Evolutionary conservation across 768 basidiomycete species (phyloP), one percentile per base, ranked within the genome.

Genomic region (Hericium erinaceus): DNA sequence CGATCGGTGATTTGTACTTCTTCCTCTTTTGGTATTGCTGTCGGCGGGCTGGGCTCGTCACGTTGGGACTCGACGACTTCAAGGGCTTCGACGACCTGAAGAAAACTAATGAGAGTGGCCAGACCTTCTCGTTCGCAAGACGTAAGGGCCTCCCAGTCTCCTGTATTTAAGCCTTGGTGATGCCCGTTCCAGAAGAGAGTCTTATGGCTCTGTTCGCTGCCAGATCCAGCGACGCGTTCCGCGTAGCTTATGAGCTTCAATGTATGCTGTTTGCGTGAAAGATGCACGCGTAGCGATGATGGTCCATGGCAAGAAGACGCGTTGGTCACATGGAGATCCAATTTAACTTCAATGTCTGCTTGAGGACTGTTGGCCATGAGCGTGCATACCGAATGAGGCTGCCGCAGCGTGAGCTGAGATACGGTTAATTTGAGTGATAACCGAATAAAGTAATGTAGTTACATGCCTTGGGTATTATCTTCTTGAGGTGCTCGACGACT

Each of bases 381-480:
- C 7, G 72, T 74, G 61, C 74, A 80, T 60, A 74, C 76, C 9
- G 72, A 69, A 0, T 62, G 61, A 3, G 63, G 55, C 44, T 70
- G 66, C 57, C 76, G 71, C 56, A 76, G 57, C 16, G 76, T 68
- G 24, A 80, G 64, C 79, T 81, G 54, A 33, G 9, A 33, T 10
- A 33, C 2, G 33, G 9, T 33, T 7, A 33, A 10, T 33, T 10
- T 33, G 33, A 10, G 33, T 33, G 9, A 33, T 33, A 10, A 33
- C 33, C 33, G 33, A 33, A 8, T 33, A 2, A 33, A 7, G 2
- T 33, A 10, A 33, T 33, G 33, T 6, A 33, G 7, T 33, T 33
- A 33, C 33, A 13, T 58, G 81, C 82, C 70, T 74, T 74, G 2
- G 82, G 80, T n/a, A 79, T 77, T 26, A 77, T 72, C 59, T 75